These are phyloP conservation scores for Pythium rishiriense DNA, from an alignment of 352 stramenopile genomes.

Conservation along the genomic window DNA sequence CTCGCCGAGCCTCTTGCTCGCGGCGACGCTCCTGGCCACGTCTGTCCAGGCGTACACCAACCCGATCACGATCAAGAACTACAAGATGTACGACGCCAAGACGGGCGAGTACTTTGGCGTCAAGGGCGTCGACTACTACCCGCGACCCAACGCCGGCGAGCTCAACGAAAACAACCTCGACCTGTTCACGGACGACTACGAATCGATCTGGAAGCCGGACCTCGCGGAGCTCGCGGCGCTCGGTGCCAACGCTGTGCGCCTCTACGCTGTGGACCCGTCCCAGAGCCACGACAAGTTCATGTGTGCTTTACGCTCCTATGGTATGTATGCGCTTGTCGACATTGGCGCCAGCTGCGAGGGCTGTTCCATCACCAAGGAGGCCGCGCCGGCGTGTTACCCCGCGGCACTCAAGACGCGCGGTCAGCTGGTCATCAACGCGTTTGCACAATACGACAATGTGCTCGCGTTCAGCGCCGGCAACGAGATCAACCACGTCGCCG, in stretches of 20 bases:
- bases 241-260: conserved; percentile 72
- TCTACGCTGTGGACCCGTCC: conserved; percentile 85
- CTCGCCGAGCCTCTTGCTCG: conserved; percentile 3
- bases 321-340: conserved; percentile 81
- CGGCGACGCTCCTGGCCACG: neutral
- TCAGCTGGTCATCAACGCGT: conserved; percentile 74
- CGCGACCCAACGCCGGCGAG: conserved; percentile 74
- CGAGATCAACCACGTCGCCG: conserved; percentile 76
- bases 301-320: conserved; percentile 66
- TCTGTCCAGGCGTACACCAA: conserved; percentile 41
- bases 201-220: conserved; percentile 66
- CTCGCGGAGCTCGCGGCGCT: conserved; percentile 59
- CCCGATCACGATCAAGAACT: conserved; percentile 56
- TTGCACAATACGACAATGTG: conserved; percentile 87
- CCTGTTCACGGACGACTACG: conserved; percentile 82
- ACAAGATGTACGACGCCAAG: conserved; percentile 80
- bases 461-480: conserved; percentile 80
- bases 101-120: conserved; percentile 71
- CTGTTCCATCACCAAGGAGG: conserved; percentile 57
- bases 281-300: conserved; percentile 88
- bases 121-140: conserved; percentile 88
- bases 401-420: conserved; percentile 62
- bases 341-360: conserved; percentile 52
- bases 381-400: conserved; percentile 58
- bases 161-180: conserved; percentile 76